Percentiles rank a stretch among this genome's conserved stretches.
phyloP scores from a whole-genome alignment of 208 protist genomes.

The Tritrichomonas foetus region DNA sequence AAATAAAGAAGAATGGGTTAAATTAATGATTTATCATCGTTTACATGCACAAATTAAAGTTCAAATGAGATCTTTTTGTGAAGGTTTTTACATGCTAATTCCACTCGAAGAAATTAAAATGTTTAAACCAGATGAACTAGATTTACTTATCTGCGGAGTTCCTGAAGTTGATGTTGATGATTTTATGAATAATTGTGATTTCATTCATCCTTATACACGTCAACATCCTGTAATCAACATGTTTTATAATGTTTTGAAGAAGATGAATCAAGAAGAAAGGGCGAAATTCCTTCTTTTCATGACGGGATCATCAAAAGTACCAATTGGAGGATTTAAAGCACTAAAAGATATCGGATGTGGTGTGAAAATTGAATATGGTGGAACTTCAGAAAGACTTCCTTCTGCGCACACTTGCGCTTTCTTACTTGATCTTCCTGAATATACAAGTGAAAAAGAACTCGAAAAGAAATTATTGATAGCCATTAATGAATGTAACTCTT shows the following conservation, averaged over 20 bases:
- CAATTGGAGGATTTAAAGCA: slow-evolving; percentile 84
- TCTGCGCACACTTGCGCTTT: slow-evolving; percentile 91
- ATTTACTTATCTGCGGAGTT: slow-evolving; percentile 91
- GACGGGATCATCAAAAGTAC: slow-evolving; percentile 91
- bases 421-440: slow-evolving; percentile 84
- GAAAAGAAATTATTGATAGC: slow-evolving; percentile 52
- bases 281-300: slow-evolving; percentile 92
- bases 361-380: slow-evolving; percentile 41
- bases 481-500: slow-evolving; percentile 54
- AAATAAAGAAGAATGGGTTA: slow-evolving; percentile 91
- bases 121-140: slow-evolving; percentile 91
- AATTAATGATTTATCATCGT: slow-evolving; percentile 76
- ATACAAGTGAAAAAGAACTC: slow-evolving; percentile 67
- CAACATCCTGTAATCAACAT: slow-evolving; percentile 73
- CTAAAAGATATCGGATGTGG: slow-evolving; percentile 58
- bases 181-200: slow-evolving; percentile 77
- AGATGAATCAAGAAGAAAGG: slow-evolving; percentile 69
- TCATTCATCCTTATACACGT: slow-evolving; percentile 68
- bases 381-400: slow-evolving; percentile 70
- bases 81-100: slow-evolving; percentile 89
- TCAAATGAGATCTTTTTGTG: slow-evolving; percentile 87
- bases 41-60: slow-evolving; percentile 79
- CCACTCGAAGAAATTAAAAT: slow-evolving; percentile 75
- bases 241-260: slow-evolving; percentile 86
- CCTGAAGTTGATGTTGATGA: slow-evolving; percentile 92